Percentiles rank a stretch among this genome's conserved stretches.
Evolutionary conservation across 257 asterid species (phyloP).

Genomic region (Nicotiana noctiflora): DNA sequence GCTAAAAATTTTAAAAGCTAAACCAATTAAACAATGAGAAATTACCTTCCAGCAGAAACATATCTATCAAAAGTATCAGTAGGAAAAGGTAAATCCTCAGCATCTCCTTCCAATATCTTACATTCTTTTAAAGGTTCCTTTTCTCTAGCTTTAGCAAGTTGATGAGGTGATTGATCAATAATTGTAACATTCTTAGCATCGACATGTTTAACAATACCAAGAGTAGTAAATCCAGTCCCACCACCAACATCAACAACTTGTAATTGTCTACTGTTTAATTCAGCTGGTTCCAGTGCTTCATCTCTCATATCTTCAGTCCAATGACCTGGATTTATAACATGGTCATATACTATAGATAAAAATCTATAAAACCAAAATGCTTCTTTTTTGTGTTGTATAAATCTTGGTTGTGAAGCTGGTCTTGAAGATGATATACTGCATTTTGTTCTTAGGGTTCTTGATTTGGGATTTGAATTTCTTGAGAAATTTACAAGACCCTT

Average conservation of each 20-base stretch:
- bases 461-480: background rate
- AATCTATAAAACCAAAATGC: slow-evolving; percentile 81
- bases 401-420: slow-evolving; percentile 81
- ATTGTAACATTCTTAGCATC: slow-evolving; percentile 95
- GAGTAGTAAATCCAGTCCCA: slow-evolving; percentile 91
- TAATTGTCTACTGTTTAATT: slow-evolving; percentile 40
- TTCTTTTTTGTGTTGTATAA: slow-evolving; percentile 92
- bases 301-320: slow-evolving; percentile 99
- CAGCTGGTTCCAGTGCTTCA: slow-evolving; percentile 96
- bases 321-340: slow-evolving; percentile 39
- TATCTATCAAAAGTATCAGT: slow-evolving; percentile 78
- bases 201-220: slow-evolving; percentile 82
- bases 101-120: slow-evolving; percentile 84
- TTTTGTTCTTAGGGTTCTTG: slow-evolving; percentile 8
- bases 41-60: slow-evolving; percentile 89
- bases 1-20: too few relatives aligned
- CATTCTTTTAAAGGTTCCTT: slow-evolving; percentile 91
- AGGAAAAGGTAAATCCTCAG: slow-evolving; percentile 84
- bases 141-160: slow-evolving; percentile 85
- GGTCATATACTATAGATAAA: slow-evolving; percentile 37
- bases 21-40: too few relatives aligned
- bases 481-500: slow-evolving; percentile 14
- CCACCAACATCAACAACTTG: slow-evolving; percentile 93
- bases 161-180: slow-evolving; percentile 99
- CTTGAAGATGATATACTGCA: slow-evolving; percentile 35